Base-by-base conservation (phyloP, 306 rosid species). In the Ceratonia siliqua region DNA sequence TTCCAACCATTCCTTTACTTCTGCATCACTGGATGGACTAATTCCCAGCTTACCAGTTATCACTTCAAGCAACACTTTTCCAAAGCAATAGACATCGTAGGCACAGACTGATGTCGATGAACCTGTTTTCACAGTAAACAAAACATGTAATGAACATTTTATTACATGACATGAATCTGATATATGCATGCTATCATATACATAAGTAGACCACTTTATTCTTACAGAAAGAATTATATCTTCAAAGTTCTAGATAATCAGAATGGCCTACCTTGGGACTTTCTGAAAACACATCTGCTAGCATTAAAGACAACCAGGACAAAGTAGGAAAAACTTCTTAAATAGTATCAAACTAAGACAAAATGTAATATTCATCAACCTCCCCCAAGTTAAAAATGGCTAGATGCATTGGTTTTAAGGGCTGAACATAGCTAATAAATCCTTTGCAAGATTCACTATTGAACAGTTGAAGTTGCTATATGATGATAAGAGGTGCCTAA, bases 51-150 rank as follows among this genome's bases (percentile, higher is more conserved):
- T 91, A 38, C 99, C 97, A 1, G 99, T 94, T 45, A 94, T 91
- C 49, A 92, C 84, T 79, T 88, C 99, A 14, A 94, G 95, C 56
- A 94, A 92, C 42, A 94, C 93, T 78, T 94, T 94, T 25, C 99
- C 99, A 28, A 94, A 88, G 86, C 99, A 94, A 85, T 88, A 92
- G 22, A 94, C 95, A 28, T 94, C 99, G 36, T 90, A 87, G 66
- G 99, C 76, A 79, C 96, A 92, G 42, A 82, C 58, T 50, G 96
- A 72, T 39, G 93, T 86, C 30, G 84, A 75, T 27, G 90, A 77
- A 82, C 93, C 99, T 94, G 89, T 75, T 82, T 85, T 56, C 52
- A 80, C 53, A 76, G 63, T 57, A 76, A 75, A 75, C 57, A 15
- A 41, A 70, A 45, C 14, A 21, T 73, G 79, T 61, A 30, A 21